These are phyloP conservation scores for Alternaria sp. DNA, from an alignment of 2,329 filamentous ascomycete genomes.

Conservation along the genomic window DNA sequence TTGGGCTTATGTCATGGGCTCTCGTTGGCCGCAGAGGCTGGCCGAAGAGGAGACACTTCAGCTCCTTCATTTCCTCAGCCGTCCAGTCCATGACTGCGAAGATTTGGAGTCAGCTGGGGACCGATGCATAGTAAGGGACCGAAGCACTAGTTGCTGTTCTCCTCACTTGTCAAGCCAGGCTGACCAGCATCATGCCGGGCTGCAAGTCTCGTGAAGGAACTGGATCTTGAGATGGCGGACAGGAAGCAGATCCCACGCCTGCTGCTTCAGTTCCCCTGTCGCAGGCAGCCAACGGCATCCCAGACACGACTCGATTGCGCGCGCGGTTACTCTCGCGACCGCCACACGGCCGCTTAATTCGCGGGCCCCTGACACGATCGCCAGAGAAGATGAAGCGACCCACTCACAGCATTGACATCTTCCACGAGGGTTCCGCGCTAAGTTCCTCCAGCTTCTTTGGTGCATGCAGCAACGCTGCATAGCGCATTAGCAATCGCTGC, in stretches of 20 bases:
- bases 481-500: conserved; percentile 11
- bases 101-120: conserved; percentile 15
- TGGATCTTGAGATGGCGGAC: conserved; percentile 6
- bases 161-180: conserved; percentile 3
- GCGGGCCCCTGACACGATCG: conserved; percentile 20
- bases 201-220: conserved; percentile 12
- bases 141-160: conserved; percentile 12
- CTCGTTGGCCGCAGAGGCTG: conserved; percentile 35
- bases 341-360: conserved; percentile 17
- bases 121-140: conserved; percentile 11
- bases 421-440: conserved; percentile 24
- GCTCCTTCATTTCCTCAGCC: conserved; percentile 41
- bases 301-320: conserved; percentile 25
- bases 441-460: neutral
- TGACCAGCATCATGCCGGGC: conserved; percentile 8
- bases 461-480: conserved; percentile 9
- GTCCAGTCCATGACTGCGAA: conserved; percentile 13
- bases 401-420: conserved; percentile 14
- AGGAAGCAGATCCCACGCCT: conserved; percentile 12
- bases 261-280: conserved; percentile 18
- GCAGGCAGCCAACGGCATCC: conserved; percentile 23
- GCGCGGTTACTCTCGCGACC: conserved; percentile 28
- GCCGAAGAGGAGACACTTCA: conserved; percentile 29
- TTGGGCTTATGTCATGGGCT: conserved; percentile 32
- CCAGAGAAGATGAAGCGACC: conserved; percentile 16